Evolutionary conservation across 2,329 filamentous ascomycete genomes (phyloP).

Genomic region (Xylariaceae sp.): DNA sequence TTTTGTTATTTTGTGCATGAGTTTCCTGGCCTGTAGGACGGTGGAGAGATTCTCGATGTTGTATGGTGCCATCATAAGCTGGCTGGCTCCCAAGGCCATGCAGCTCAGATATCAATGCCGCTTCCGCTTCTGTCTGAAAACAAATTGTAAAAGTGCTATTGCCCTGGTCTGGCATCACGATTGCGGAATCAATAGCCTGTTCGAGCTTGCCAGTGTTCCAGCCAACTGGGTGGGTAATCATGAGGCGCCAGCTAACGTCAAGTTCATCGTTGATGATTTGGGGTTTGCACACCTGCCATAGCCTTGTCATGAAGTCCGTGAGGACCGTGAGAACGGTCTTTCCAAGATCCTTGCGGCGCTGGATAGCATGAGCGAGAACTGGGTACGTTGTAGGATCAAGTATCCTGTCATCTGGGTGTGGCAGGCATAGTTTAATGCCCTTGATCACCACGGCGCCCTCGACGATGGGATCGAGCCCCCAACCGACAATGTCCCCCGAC

Average conservation of each 20-base stretch:
- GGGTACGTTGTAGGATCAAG: constrained; percentile 2
- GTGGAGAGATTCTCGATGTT: too few relatives aligned
- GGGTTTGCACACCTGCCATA: constrained; percentile 8
- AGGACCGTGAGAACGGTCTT: constrained; percentile 6
- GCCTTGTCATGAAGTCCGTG: constrained; percentile 6
- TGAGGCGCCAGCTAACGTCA: constrained; percentile 2
- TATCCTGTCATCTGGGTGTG: constrained; percentile 3
- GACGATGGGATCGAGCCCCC: constrained; percentile 1
- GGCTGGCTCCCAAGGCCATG: background rate
- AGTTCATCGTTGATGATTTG: background rate
- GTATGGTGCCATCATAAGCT: background rate
- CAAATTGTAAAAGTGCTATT: constrained; percentile 1
- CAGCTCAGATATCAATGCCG: background rate
- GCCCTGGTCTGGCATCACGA: constrained; percentile 3
- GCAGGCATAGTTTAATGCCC: constrained; percentile 6
- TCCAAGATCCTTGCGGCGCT: constrained; percentile 1
- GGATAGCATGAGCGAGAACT: background rate
- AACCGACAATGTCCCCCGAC: constrained; percentile 3
- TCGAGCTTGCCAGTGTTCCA: background rate
- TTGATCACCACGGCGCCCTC: constrained; percentile 5
- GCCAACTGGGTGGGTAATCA: constrained; percentile 6
- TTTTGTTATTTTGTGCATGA: background rate
- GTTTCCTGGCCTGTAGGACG: background rate
- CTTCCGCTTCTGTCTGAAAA: constrained; percentile 6
- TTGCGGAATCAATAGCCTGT: constrained; percentile 7